These are phyloP conservation scores for Quercus alba DNA, from an alignment of 306 rosid species.

Conservation along the genomic window DNA sequence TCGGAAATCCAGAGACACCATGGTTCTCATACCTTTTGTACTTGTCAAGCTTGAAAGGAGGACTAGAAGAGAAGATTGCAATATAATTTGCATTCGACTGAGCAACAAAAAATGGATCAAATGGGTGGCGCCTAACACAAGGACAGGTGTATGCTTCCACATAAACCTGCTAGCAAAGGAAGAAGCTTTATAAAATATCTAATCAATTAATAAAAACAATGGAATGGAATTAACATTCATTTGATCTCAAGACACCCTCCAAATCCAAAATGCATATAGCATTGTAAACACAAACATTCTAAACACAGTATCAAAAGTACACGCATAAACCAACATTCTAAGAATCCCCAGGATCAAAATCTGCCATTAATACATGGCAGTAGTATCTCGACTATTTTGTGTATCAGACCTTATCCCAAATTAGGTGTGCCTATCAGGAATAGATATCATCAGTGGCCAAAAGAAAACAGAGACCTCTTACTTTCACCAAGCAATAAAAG, in stretches of 20 bases:
- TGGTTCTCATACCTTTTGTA: conserved; percentile 75
- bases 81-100: conserved; percentile 86
- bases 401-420: too few relatives aligned
- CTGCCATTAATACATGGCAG: too few relatives aligned
- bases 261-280: not conserved
- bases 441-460: too few relatives aligned
- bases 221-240: not conserved
- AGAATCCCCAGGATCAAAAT: not conserved
- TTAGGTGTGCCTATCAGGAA: too few relatives aligned
- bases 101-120: conserved; percentile 68
- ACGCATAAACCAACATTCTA: not conserved
- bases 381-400: too few relatives aligned
- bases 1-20: conserved; percentile 80
- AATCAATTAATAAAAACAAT: not conserved
- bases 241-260: not conserved
- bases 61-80: conserved; percentile 64
- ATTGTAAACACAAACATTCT: not conserved
- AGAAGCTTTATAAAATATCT: conserved; percentile 15
- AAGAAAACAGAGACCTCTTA: too few relatives aligned
- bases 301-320: not conserved
- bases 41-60: conserved; percentile 90
- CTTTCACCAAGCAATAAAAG: too few relatives aligned
- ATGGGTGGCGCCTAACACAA: conserved; percentile 67
- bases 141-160: conserved; percentile 96
- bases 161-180: conserved; percentile 58